These are phyloP conservation scores for Kockiozyma suomiensis DNA, from an alignment of 805 yeast species.

Conservation along the genomic window DNA sequence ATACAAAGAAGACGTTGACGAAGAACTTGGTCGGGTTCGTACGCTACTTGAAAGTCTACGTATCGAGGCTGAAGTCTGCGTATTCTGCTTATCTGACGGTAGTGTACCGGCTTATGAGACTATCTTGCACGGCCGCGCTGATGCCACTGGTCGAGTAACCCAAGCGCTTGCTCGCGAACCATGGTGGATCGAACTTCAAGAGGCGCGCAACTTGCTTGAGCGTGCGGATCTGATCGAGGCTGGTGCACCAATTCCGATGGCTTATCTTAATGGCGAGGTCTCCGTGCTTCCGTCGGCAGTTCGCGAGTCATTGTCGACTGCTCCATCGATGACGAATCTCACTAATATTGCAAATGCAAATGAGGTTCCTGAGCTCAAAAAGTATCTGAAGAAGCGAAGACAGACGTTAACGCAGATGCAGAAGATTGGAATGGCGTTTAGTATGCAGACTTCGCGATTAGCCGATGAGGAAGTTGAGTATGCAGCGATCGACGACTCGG, in stretches of 20 bases:
- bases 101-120: constrained; percentile 66
- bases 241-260: constrained; percentile 32
- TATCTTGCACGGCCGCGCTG: constrained; percentile 67
- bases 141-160: constrained; percentile 53
- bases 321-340: constrained; percentile 6
- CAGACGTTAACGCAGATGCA: constrained; percentile 63
- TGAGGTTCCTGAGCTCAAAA: constrained; percentile 25
- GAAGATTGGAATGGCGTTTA: constrained; percentile 74
- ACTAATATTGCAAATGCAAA: constrained; percentile 9
- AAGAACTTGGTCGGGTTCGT: constrained; percentile 64
- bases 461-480: constrained; percentile 42
- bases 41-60: constrained; percentile 74
- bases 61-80: constrained; percentile 79
- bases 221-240: constrained; percentile 27
- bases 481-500: constrained; percentile 35
- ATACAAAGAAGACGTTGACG: constrained; percentile 63
- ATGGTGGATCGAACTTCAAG: constrained; percentile 81
- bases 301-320: constrained; percentile 13
- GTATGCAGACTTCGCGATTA: constrained; percentile 67
- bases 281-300: constrained; percentile 23
- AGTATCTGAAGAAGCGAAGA: constrained; percentile 37
- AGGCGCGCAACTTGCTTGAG: constrained; percentile 51
- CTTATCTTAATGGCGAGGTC: constrained; percentile 29
- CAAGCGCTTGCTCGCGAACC: constrained; percentile 58
- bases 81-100: constrained; percentile 65